phyloP scores from a whole-genome alignment of 2,329 filamentous ascomycete species.

The Scorias spongiosa region DNA sequence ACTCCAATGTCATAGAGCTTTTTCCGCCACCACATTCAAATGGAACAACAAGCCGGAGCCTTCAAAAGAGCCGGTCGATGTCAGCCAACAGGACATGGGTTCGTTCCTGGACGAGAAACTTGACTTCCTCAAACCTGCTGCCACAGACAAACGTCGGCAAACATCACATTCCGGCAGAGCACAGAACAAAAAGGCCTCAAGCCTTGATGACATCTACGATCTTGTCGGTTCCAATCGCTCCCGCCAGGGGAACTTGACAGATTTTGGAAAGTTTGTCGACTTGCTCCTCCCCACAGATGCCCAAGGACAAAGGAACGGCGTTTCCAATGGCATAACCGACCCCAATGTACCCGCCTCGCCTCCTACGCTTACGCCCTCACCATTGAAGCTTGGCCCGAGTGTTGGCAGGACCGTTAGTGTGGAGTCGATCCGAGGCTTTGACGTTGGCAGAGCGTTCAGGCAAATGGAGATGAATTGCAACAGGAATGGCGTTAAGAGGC shows the following conservation, averaged over 20 bases:
- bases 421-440: constrained; percentile 20
- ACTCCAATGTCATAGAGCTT: constrained; percentile 5
- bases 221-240: background rate
- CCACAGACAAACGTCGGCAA: constrained; percentile 13
- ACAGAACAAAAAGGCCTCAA: background rate
- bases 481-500: constrained; percentile 43
- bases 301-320: background rate
- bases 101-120: constrained; percentile 16
- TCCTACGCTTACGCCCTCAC: constrained; percentile 1
- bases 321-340: background rate
- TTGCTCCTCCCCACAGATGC: constrained; percentile 5
- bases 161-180: constrained; percentile 3
- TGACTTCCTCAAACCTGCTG: constrained; percentile 6
- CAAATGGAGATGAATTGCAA: constrained; percentile 28
- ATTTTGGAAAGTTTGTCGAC: constrained; percentile 1
- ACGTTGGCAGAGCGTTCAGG: constrained; percentile 33
- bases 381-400: constrained; percentile 21
- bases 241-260: background rate
- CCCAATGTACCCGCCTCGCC: background rate
- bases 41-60: constrained; percentile 4
- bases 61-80: constrained; percentile 3
- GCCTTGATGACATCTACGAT: constrained; percentile 6
- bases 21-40: constrained; percentile 9
- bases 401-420: constrained; percentile 28
- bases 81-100: constrained; percentile 12